These are phyloP conservation scores for Zygoascus flipseniorum DNA, from an alignment of 805 yeast species.

Conservation along the genomic window DNA sequence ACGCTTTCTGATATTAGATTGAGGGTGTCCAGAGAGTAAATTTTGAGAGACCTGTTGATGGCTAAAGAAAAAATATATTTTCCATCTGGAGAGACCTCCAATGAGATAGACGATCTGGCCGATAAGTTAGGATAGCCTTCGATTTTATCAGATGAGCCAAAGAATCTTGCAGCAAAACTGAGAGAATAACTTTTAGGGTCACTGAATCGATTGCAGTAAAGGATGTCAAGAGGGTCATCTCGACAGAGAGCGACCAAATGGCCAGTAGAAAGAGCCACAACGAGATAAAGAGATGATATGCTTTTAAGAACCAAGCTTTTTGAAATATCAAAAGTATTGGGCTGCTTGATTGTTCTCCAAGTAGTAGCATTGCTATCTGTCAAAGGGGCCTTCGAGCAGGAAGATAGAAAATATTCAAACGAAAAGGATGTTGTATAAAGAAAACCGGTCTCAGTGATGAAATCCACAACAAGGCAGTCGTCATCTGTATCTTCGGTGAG, in stretches of 20 bases:
- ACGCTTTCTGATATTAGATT: constrained; percentile 17
- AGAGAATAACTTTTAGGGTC: constrained; percentile 23
- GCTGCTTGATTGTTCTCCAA: constrained; percentile 65
- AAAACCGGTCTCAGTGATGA: constrained; percentile 41
- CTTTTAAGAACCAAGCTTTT: constrained; percentile 47
- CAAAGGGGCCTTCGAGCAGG: constrained; percentile 7
- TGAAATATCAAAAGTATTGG: constrained; percentile 54
- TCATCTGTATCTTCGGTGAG: constrained; percentile 27
- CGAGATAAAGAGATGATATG: constrained; percentile 35
- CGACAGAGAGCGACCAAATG: constrained; percentile 40
- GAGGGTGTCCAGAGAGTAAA: constrained; percentile 47
- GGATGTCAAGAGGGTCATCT: constrained; percentile 23
- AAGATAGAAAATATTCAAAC: constrained; percentile 34
- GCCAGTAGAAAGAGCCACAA: constrained; percentile 69
- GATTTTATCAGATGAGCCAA: constrained; percentile 24
- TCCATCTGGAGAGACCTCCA: constrained; percentile 22
- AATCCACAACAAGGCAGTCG: constrained; percentile 39
- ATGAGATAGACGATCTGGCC: constrained; percentile 29
- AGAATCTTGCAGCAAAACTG: constrained; percentile 18
- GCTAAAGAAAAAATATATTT: constrained; percentile 41
- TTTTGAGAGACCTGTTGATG: constrained; percentile 43
- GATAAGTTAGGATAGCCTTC: constrained; percentile 38
- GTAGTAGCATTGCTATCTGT: constrained; percentile 18
- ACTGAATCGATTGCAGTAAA: constrained; percentile 30
- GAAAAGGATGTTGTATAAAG: constrained; percentile 43